Base-by-base conservation (phyloP, 2,329 filamentous ascomycete genomes). In the Claviceps spartinae region DNA sequence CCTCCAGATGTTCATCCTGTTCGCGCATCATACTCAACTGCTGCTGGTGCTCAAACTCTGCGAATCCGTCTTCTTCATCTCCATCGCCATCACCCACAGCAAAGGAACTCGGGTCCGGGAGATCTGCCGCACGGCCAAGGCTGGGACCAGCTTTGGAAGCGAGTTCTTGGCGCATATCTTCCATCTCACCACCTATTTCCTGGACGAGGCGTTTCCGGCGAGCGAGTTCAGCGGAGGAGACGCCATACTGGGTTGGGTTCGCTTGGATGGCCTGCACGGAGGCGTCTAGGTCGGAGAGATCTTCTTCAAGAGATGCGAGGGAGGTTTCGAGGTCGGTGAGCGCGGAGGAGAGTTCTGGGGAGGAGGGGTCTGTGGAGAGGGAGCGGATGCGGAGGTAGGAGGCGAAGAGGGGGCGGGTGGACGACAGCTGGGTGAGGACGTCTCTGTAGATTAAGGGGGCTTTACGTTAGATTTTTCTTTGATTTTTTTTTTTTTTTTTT, bases 361-460 rank as follows among this genome's bases (percentile, higher is more conserved):
- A 90, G 44, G 76, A 75, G 14, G 83, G 71, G 8, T 80, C 78
- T 42, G 83, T 83, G 54, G 83, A 79, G 26, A 95, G 83, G 46
- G 89, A 93, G 63, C 89, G 88, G 71, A 98, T 98, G 64, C 93
- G 91, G 44, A 95, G 79, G 73, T 95, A 98, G 16, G 90, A 96
- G 57, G 86, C 83, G 75, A 96, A 96, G 53, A 96, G 82, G 50
- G 90, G 84, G 9, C 91, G 85, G 50, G 88, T 86, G 14, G 81
- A 81, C 58, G 85, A 78, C 57, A 98, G 82, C 55, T 94, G 86
- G 57, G 82, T 73, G 59, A 95, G 83, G 59, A 97, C 88, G 71
- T 98, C 93, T 70, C 89, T 46, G 44, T 18, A 42, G 40, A 42
- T 18, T 1, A 11, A 22, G 16, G 5, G 16, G n/a, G 16, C n/a